Conservation (phyloP, 805 yeast genomes). For the Starmerella stigmatis region DNA sequence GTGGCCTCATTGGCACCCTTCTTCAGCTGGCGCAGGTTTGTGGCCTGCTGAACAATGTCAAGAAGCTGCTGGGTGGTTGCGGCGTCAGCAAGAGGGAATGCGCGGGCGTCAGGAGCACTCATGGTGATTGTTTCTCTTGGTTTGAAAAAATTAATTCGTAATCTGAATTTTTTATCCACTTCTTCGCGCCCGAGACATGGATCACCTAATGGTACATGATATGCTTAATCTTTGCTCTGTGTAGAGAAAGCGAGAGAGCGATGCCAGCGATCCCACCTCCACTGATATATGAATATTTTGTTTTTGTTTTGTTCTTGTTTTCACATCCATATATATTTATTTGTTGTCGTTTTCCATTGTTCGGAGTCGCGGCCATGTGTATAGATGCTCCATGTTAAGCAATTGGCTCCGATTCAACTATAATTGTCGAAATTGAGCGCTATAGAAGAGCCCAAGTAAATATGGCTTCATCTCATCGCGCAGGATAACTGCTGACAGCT, state of each 20-base stretch:
- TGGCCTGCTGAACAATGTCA: conserved; percentile 96
- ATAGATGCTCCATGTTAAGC: too few relatives aligned
- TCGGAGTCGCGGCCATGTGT: too few relatives aligned
- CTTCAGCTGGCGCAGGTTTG: conserved; percentile 95
- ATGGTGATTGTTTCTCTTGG: conserved; percentile 7
- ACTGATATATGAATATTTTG: background rate
- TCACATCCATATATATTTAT: background rate
- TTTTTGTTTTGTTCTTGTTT: background rate
- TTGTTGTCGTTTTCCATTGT: too few relatives aligned
- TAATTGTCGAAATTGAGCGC: too few relatives aligned
- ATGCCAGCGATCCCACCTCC: background rate
- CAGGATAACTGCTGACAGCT: too few relatives aligned
- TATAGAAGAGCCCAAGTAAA: too few relatives aligned
- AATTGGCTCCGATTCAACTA: too few relatives aligned
- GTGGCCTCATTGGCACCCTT: conserved; percentile 99
- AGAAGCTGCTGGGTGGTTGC: conserved; percentile 91
- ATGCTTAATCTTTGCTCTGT: background rate
- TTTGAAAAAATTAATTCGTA: background rate
- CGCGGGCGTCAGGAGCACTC: conserved; percentile 71
- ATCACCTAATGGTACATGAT: background rate
- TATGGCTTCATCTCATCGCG: too few relatives aligned
- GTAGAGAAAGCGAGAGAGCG: too few relatives aligned
- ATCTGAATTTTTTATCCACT: background rate
- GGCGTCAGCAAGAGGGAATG: conserved; percentile 97
- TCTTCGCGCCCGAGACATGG: too few relatives aligned